Conservation (phyloP, 768 basidiomycete species). For the Pisolithus microcarpus region DNA sequence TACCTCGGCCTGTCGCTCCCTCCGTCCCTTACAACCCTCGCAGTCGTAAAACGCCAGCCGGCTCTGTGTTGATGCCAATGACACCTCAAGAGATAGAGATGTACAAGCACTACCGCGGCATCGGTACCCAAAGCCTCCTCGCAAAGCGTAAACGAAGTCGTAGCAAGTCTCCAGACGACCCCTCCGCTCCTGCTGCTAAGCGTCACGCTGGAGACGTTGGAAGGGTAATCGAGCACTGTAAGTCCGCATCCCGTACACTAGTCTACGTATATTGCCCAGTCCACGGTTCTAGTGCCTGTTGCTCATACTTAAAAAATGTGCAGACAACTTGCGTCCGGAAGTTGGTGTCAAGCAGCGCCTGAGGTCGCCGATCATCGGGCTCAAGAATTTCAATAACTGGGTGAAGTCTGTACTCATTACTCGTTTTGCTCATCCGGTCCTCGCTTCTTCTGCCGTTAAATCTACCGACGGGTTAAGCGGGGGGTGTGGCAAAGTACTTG, state of each 20-base stretch:
- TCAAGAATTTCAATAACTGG: slow-evolving; percentile 99
- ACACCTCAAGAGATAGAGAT: slow-evolving; percentile 53
- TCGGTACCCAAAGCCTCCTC: slow-evolving; percentile 44
- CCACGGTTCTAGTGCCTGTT: slow-evolving; percentile 5
- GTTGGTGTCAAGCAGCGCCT: slow-evolving; percentile 78
- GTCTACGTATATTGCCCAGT: not conserved
- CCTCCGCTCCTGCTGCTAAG: slow-evolving; percentile 36
- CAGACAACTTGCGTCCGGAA: slow-evolving; percentile 92
- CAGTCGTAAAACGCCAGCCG: slow-evolving; percentile 52
- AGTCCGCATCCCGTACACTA: slow-evolving; percentile 23
- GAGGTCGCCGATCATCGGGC: slow-evolving; percentile 90
- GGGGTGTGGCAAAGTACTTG: slow-evolving; percentile 71
- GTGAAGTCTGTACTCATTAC: slow-evolving; percentile 95
- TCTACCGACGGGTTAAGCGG: slow-evolving; percentile 21
- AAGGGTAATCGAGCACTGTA: slow-evolving; percentile 73
- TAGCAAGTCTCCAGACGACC: slow-evolving; percentile 32
- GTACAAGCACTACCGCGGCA: slow-evolving; percentile 51
- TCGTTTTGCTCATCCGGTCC: slow-evolving; percentile 72
- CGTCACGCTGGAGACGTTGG: slow-evolving; percentile 63
- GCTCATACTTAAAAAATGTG: not conserved
- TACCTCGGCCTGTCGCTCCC: slow-evolving; percentile 19
- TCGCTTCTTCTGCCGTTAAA: slow-evolving; percentile 34
- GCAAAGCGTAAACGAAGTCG: slow-evolving; percentile 47
- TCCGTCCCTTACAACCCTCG: slow-evolving; percentile 59
- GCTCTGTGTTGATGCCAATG: slow-evolving; percentile 58